Percentiles rank a stretch among this genome's conserved stretches.
Conservation (phyloP, 148 eudicot genomes). For the Cornus suecica region DNA sequence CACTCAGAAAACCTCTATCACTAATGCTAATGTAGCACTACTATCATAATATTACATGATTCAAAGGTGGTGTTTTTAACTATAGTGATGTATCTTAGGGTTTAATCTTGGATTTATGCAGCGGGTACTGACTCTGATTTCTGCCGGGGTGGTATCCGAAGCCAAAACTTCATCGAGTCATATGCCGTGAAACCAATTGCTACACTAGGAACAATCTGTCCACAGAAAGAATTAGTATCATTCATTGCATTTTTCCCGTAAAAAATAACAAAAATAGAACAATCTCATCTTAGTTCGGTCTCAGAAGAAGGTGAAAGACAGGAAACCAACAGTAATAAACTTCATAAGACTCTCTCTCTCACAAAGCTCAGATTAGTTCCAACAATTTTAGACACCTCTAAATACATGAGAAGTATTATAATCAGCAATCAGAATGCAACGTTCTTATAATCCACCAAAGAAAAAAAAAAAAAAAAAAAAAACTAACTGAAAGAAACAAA, state of each 20-base stretch:
- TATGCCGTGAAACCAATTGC: slow-evolving; percentile 89
- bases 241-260: background rate
- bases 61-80: background rate
- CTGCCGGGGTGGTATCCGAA: slow-evolving; percentile 52
- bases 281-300: too few species aligned
- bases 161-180: slow-evolving; percentile 72
- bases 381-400: too few species aligned
- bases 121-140: slow-evolving; percentile 33
- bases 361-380: too few species aligned
- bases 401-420: too few species aligned
- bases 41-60: background rate
- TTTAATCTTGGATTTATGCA: slow-evolving; percentile 7
- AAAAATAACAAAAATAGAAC: background rate
- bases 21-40: background rate
- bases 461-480: too few species aligned
- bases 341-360: too few species aligned
- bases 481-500: too few species aligned
- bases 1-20: too few species aligned
- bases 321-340: too few species aligned
- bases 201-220: slow-evolving; percentile 70
- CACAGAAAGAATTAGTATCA: background rate
- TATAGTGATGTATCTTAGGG: background rate
- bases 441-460: too few species aligned
- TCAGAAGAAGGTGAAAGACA: too few species aligned
- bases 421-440: too few species aligned